A percentile compares a stretch with the other conserved stretches of the same genome.
Evolutionary conservation across 1,284 basidiomycete species (phyloP).

Genomic region (Ganoderma sinense): DNA sequence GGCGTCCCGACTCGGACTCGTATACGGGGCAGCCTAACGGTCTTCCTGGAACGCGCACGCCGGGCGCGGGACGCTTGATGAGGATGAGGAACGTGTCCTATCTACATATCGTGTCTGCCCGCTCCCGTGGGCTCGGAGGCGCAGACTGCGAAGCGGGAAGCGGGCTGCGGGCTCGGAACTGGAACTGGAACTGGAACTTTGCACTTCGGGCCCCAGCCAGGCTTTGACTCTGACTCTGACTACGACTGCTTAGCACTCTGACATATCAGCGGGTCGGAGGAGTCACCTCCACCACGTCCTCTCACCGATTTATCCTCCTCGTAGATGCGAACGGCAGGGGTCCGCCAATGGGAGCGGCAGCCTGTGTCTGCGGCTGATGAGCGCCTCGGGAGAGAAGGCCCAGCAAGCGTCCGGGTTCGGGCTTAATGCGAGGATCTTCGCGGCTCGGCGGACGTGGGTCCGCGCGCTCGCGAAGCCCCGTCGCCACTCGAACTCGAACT

Average conservation of each 20-base stretch:
- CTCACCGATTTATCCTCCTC: background rate
- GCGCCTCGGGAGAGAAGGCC: background rate
- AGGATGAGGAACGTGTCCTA: background rate
- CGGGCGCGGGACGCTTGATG: background rate
- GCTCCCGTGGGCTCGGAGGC: background rate
- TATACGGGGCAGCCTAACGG: no score
- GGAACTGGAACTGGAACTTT: background rate
- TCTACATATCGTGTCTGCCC: background rate
- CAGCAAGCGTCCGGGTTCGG: slow-evolving; percentile 3
- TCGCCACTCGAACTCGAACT: background rate
- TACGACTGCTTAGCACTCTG: background rate
- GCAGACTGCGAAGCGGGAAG: background rate
- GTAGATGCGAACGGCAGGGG: background rate
- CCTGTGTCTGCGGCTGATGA: background rate
- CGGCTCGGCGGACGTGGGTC: slow-evolving; percentile 2
- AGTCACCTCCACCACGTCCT: background rate
- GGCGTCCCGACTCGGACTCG: background rate
- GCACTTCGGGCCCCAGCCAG: background rate
- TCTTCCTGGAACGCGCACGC: background rate
- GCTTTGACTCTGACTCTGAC: background rate
- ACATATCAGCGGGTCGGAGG: background rate
- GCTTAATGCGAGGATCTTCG: slow-evolving; percentile 6
- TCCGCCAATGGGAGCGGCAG: background rate
- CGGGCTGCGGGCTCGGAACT: background rate
- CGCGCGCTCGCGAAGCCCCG: background rate